Base-by-base conservation (phyloP, 805 yeast genomes). In the Scheffersomyces amazonensis region DNA sequence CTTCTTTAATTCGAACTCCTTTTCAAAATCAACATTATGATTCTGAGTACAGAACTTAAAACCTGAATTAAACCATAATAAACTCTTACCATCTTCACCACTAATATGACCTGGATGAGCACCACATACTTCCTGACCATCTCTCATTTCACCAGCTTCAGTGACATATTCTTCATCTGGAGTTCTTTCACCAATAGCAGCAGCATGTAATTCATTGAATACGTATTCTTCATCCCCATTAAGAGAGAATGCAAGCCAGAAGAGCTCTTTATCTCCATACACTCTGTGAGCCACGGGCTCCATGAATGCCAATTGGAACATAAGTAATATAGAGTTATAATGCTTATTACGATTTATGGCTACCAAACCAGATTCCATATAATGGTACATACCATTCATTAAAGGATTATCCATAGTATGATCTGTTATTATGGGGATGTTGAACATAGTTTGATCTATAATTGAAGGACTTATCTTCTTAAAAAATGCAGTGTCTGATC, bases 221-320 rank as follows among this genome's bases (percentile, higher is more conserved):
- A 52, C 55, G 45, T 76, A 78, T n/a, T 60, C 53, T 41, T 75
- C 78, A 46, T 80, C 78, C 9, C 87, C 57, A 37, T 63, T 52
- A 48, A 56, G 43, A n/a, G 58, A 45, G 40, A 79, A 76, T 2
- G 84, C 86, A 23, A 85, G 53, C 90, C 91, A 83, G 49, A 82
- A 79, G 43, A 84, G 62, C 52, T 85, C 91, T 49, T 85, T 85
- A 46, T 85, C 93, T 30, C 93, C 93, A 69, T 84, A 83, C 8
- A 82, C 48, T 35, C 60, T 41, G 9, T 44, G 33, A 16, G 41
- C 44, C 4, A 56, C 50, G 6, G 61, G 53, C n/a, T 27, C 36
- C 28, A 44, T 37, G 33, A 54, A 50, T 30, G 45, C 54, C 39
- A 63, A 36, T 30, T 54, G 54, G 12, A 62, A 46, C 64, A 61